Conservation (phyloP, 2,329 filamentous ascomycete species). For the Paecilomyces sp. region DNA sequence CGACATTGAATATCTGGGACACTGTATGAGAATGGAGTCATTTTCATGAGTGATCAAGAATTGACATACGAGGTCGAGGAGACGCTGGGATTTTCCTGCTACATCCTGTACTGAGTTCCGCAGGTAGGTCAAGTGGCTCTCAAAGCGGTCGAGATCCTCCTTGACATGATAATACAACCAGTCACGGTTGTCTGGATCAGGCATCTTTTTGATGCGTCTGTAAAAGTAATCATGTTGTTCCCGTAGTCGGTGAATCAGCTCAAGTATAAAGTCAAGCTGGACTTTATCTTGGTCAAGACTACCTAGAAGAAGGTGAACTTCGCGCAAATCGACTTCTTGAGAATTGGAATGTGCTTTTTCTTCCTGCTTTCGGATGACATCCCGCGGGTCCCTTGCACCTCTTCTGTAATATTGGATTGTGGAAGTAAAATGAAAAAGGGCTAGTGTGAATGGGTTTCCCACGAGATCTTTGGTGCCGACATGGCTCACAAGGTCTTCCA, state of each 20-base stretch:
- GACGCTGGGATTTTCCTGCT: neutral
- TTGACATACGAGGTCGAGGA: neutral
- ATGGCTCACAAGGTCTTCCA: neutral
- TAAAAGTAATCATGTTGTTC: neutral
- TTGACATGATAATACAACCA: neutral
- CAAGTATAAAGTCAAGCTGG: neutral
- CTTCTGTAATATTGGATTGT: neutral
- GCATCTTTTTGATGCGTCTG: neutral
- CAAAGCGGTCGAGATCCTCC: neutral
- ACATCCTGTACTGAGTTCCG: neutral
- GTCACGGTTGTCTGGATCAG: neutral
- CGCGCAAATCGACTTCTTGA: neutral
- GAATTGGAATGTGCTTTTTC: neutral
- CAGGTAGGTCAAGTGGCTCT: neutral
- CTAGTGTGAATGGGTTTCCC: neutral
- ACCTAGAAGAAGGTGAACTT: neutral
- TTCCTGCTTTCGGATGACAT: neutral
- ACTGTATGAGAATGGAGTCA: neutral
- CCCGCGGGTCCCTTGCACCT: neutral
- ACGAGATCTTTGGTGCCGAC: neutral
- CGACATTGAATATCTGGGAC: neutral
- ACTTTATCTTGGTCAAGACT: neutral
- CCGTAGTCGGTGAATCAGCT: neutral
- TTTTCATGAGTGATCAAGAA: neutral
- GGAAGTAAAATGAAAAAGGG: neutral